These are phyloP conservation scores for Kazachstania kunashirensis DNA, from an alignment of 805 yeast genomes.

Conservation along the genomic window DNA sequence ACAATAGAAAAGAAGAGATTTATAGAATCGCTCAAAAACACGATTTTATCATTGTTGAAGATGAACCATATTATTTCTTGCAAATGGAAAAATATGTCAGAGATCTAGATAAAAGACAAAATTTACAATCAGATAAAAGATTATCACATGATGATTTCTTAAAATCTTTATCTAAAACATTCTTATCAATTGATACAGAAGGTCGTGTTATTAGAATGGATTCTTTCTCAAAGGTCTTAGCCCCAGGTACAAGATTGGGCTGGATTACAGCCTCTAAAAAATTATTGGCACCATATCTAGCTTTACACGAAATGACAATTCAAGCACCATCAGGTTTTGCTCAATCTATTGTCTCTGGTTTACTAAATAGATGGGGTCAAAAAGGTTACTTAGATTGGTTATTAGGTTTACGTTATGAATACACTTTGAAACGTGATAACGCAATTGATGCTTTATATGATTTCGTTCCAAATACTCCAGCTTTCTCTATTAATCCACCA, in stretches of 20 bases:
- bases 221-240: conserved; percentile 82
- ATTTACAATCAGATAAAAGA: conserved; percentile 11
- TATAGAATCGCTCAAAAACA: conserved; percentile 75
- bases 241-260: conserved; percentile 84
- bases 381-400: conserved; percentile 83
- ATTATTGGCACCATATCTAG: conserved; percentile 54
- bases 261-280: conserved; percentile 72
- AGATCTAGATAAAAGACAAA: conserved; percentile 31
- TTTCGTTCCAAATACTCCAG: conserved; percentile 32
- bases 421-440: conserved; percentile 79
- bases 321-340: conserved; percentile 80
- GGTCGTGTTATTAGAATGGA: conserved; percentile 88
- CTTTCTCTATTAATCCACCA: conserved; percentile 43
- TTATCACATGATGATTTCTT: conserved; percentile 55
- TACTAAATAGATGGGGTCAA: conserved; percentile 84
- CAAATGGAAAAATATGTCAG: conserved; percentile 76
- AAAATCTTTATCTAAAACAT: conserved; percentile 61
- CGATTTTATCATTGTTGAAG: conserved; percentile 82
- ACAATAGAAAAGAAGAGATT: conserved; percentile 66
- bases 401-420: conserved; percentile 70
- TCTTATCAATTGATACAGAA: conserved; percentile 64
- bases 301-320: conserved; percentile 71
- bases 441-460: conserved; percentile 67
- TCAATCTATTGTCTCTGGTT: conserved; percentile 57
- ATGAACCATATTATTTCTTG: conserved; percentile 94